Percentiles rank a stretch among this genome's conserved stretches.
These are phyloP conservation scores for Cicer chorassanicum DNA, from an alignment of 306 rosid species.

Conservation along the genomic window DNA sequence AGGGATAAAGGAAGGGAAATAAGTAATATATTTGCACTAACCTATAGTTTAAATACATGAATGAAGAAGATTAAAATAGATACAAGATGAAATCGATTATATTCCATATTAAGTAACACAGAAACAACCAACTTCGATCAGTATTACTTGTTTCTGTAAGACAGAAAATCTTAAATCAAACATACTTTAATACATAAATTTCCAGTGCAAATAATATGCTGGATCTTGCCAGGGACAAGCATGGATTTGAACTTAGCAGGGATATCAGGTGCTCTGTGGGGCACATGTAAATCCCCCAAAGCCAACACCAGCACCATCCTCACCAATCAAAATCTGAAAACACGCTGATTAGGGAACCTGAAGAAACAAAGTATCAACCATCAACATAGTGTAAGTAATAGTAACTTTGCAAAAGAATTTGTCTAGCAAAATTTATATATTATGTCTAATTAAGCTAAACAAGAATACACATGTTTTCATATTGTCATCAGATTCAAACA, in stretches of 20 bases:
- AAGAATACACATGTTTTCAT: not conserved
- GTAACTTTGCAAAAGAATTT: not conserved
- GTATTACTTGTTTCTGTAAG: conserved; percentile 5
- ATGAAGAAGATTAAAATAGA: conserved; percentile 14
- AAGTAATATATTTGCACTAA: too few species aligned
- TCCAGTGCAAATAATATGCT: conserved; percentile 92
- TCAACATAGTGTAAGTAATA: conserved; percentile 22
- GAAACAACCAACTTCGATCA: not conserved
- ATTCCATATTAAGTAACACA: conserved; percentile 4
- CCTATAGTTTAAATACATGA: too few species aligned
- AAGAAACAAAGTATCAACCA: conserved; percentile 37
- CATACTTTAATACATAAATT: conserved; percentile 88
- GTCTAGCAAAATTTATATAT: not conserved
- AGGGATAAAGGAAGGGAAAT: too few species aligned
- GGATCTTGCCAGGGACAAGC: conserved; percentile 99
- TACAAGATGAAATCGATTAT: not conserved
- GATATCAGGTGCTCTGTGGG: conserved; percentile 94
- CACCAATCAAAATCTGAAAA: conserved; percentile 51
- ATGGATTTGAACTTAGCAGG: conserved; percentile 99
- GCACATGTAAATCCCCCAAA: conserved; percentile 95
- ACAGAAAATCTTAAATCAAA: not conserved
- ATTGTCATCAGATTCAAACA: not conserved
- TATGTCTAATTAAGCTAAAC: not conserved
- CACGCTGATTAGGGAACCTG: conserved; percentile 40
- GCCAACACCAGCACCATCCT: conserved; percentile 98